Evolutionary conservation across 495 filamentous ascomycete species (phyloP).

Genomic region (Bathelium albidoporum): DNA sequence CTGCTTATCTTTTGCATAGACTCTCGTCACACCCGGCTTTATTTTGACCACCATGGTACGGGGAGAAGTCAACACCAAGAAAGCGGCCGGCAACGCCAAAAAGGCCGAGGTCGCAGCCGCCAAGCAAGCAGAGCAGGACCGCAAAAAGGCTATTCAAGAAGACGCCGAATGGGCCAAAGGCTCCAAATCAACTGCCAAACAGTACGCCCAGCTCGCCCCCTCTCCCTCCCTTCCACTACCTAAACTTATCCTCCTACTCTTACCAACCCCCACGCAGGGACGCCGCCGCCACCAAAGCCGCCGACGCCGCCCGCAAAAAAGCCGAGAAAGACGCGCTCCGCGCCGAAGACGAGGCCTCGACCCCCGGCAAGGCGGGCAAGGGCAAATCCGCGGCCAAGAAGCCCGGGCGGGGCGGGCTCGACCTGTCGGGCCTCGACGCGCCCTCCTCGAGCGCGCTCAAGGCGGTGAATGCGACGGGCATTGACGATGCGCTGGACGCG

Average conservation of each 20-base stretch:
- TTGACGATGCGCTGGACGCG: constrained; percentile 85
- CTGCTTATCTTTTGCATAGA: not conserved
- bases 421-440: constrained; percentile 47
- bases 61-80: constrained; percentile 56
- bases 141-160: constrained; percentile 59
- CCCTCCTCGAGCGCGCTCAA: constrained; percentile 32
- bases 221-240: constrained; percentile 5
- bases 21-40: too few species aligned
- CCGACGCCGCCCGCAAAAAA: constrained; percentile 76
- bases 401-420: constrained; percentile 52
- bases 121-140: constrained; percentile 61
- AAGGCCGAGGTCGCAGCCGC: constrained; percentile 78
- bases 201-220: constrained; percentile 42
- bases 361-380: constrained; percentile 46
- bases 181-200: constrained; percentile 74
- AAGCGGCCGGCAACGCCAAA: constrained; percentile 78
- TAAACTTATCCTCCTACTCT: not conserved
- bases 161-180: constrained; percentile 77
- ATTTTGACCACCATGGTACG: not conserved
- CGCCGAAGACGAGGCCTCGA: constrained; percentile 68
- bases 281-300: constrained; percentile 73
- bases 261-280: constrained; percentile 45
- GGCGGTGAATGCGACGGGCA: constrained; percentile 67
- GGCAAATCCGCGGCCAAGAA: constrained; percentile 53
- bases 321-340: constrained; percentile 74